Base-by-base conservation (phyloP, 169 alveolate genomes). In the Plasmodium gonderi region DNA sequence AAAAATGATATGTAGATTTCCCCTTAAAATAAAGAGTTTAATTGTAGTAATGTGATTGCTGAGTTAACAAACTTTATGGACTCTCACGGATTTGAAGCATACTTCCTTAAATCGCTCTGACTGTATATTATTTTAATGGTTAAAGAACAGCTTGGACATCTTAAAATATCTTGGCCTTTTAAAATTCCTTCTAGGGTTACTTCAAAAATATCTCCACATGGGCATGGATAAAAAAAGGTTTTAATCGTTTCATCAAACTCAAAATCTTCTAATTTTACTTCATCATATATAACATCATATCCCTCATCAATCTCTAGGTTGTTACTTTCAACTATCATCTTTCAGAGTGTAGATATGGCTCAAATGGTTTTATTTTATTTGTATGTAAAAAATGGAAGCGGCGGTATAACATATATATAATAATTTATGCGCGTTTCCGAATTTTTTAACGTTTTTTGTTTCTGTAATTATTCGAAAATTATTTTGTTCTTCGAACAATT, bases 151-250 rank as follows among this genome's bases (percentile, higher is more conserved):
- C 97, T 92, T 51, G 98, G 98, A 64, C 98, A 97, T 49, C 90
- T 92, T 14, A 95, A 97, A 45, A 97, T 94, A n/a, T 95, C 95
- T 42, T 91, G 85, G 23, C 97, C 96, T 7, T 85, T 67, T 31
- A 44, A 47, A 31, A 83, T 40, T 3, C 85, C 81, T 94, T 92
- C 97, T 67, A 96, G 67, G 36, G 96, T 90, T 40, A 96, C 94
- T 93, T 93, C 74, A 90, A 97, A 97, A 74, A 92, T 94, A 72
- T 97, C 98, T 42, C 98, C 98, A 81, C 98, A 97, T 6, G 98
- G 98, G 77, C 98, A 97, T 6, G 97, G 98, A 79, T 96, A 97
- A 74, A 80, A 94, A 79, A 97, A 95, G 8, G 94, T 93, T 47
- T 95, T 95, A 17, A 51, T 75, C 20, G 93, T 94, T 72, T 91